Base-by-base conservation (phyloP, 2,329 filamentous ascomycete genomes). In the Colletotrichum sp. region DNA sequence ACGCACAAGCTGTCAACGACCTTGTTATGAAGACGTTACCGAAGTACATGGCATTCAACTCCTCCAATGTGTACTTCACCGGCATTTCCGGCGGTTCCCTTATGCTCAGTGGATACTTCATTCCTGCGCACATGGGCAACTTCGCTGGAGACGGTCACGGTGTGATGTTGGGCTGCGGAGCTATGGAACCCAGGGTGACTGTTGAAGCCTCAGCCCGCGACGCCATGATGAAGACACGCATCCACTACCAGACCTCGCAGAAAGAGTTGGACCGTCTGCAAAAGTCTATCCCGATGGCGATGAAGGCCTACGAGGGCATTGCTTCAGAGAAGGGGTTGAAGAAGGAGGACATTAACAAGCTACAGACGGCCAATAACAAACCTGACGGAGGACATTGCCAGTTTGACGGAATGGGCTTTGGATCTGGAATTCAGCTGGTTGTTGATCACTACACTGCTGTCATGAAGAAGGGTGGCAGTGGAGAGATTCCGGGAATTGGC, bases 311-410 rank as follows among this genome's bases (percentile, higher is more conserved):
- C 76, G 88, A 91, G 80, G 80, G 88, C 77, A 76, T 88, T 4
- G 90, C 86, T 5, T 77, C 82, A 0, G 77, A 80, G 13, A 85
- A 85, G 4, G 90, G 90, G 0, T 68, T 92, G 58, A 81, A 78
- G 57, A 79, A 83, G 0, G 81, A 80, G 24, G 83, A 90, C 77
- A 85, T 91, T 78, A 89, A 88, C 30, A 81, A 84, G 4, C 80
- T 91, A 58, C 90, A 91, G 83, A 92, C 90, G 1, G 89, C 90
- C 1, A 88, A 92, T 73, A 91, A 90, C 75, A 86, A 87, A 4
- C 90, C 90, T 1, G 81, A 84, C 15, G 90, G 89, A 38, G 90
- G 90, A 0, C 90, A 92, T 80, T 92, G 90, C 82, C 89, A 85
- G 68, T 92, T 92, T 75, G 90, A 92, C 79, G 88, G 83, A 8